Evolutionary conservation across 768 basidiomycete genomes (phyloP).

Genomic region (Rubroboletus pulcherrimus): DNA sequence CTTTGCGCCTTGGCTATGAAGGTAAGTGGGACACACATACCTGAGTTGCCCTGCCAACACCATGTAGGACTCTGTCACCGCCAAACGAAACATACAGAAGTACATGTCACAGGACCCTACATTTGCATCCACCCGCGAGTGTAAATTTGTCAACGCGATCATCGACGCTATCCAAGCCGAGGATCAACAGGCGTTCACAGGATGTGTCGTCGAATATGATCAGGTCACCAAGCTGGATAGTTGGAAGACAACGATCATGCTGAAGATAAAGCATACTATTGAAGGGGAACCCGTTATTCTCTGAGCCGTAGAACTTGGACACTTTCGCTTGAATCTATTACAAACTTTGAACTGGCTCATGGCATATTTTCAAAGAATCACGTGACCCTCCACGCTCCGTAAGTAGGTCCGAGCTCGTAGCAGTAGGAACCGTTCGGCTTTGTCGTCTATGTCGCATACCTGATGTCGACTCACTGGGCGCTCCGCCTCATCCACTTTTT

Average conservation of each 20-base stretch:
- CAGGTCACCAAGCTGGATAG: constrained; percentile 90
- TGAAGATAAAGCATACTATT: constrained; percentile 85
- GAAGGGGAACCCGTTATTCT: constrained; percentile 49
- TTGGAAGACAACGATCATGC: constrained; percentile 90
- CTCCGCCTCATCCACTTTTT: constrained; percentile 57
- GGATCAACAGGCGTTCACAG: constrained; percentile 73
- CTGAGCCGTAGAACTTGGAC: constrained; percentile 7
- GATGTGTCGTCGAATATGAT: constrained; percentile 87
- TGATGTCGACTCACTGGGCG: constrained; percentile 41
- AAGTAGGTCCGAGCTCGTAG: background rate
- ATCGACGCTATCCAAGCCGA: constrained; percentile 73
- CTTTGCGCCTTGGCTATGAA: constrained; percentile 86
- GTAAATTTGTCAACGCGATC: constrained; percentile 77
- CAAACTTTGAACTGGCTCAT: constrained; percentile 5
- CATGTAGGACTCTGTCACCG: constrained; percentile 76
- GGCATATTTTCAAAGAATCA: constrained; percentile 3
- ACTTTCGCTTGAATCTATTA: background rate
- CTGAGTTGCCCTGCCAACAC: constrained; percentile 9
- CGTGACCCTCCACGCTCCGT: constrained; percentile 10
- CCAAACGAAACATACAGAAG: constrained; percentile 70
- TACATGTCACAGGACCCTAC: constrained; percentile 82
- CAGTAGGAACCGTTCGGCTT: background rate
- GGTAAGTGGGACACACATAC: constrained; percentile 44
- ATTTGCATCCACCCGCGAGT: constrained; percentile 87
- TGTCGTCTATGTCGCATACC: constrained; percentile 13